Conservation (phyloP, 2,329 filamentous ascomycete genomes). For the Diaporthe sp. region DNA sequence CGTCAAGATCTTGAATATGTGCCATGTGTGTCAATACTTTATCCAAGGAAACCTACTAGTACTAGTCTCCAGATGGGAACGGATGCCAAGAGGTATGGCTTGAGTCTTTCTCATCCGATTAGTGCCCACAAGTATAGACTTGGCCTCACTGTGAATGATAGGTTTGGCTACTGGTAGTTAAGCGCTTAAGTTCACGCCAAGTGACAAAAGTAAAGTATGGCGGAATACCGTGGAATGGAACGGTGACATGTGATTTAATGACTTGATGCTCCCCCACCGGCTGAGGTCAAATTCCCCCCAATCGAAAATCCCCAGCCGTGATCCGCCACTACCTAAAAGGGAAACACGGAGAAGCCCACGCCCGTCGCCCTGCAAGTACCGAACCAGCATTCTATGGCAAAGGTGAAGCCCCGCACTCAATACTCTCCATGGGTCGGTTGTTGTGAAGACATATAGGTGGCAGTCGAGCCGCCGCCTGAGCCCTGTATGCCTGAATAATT, state of each 20-base stretch:
- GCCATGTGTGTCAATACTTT: background rate
- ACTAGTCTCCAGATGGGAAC: background rate
- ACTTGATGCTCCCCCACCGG: background rate
- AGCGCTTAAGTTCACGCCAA: background rate
- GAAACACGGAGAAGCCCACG: conserved; percentile 8
- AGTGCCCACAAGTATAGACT: background rate
- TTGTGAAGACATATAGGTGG: background rate
- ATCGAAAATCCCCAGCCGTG: background rate
- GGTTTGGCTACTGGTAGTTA: background rate
- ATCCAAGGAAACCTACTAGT: background rate
- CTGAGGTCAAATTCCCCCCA: background rate
- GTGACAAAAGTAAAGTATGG: background rate
- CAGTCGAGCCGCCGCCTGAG: background rate
- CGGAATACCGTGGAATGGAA: background rate
- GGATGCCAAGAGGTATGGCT: background rate
- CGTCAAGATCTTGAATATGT: background rate
- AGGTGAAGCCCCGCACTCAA: background rate
- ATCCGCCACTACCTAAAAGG: background rate
- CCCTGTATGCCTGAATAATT: background rate
- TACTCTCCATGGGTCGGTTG: no score
- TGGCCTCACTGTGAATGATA: background rate
- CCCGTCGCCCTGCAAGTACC: background rate
- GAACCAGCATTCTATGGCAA: background rate
- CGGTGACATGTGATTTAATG: background rate
- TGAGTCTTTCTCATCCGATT: background rate